Evolutionary conservation across 768 basidiomycete genomes (phyloP).

Genomic region (Tulasnella sp.): DNA sequence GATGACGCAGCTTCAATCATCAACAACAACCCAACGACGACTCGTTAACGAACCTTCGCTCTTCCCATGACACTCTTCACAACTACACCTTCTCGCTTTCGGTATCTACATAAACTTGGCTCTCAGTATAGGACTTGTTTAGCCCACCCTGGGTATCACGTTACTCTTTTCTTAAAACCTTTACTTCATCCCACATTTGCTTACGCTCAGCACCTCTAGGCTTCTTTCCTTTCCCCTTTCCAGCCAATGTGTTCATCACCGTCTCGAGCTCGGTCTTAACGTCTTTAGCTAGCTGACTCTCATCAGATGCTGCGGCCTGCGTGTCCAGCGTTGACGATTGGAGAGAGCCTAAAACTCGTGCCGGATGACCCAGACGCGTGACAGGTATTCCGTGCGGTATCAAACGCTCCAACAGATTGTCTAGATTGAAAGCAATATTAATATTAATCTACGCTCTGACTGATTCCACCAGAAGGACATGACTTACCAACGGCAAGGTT

Average conservation of each 20-base stretch:
- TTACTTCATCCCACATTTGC: conserved; percentile 81
- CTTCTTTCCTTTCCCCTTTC: conserved; percentile 49
- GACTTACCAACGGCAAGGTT: conserved; percentile 62
- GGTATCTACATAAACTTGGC: conserved; percentile 46
- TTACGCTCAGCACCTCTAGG: conserved; percentile 43
- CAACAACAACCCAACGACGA: neutral
- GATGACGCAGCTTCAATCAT: neutral
- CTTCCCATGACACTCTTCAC: conserved; percentile 68
- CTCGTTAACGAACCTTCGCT: conserved; percentile 44
- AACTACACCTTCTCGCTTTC: conserved; percentile 76
- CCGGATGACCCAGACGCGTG: conserved; percentile 93
- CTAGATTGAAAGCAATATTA: conserved; percentile 27
- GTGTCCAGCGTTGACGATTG: conserved; percentile 47
- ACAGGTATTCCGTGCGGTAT: conserved; percentile 29
- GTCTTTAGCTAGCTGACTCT: conserved; percentile 78
- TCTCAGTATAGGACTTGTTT: neutral
- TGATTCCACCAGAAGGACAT: neutral
- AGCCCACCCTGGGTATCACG: conserved; percentile 19
- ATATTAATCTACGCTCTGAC: neutral
- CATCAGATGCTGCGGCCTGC: conserved; percentile 57
- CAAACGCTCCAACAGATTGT: conserved; percentile 87
- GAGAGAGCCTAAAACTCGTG: conserved; percentile 62
- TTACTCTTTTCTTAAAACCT: conserved; percentile 81
- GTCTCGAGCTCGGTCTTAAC: conserved; percentile 77
- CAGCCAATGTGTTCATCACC: conserved; percentile 51